phyloP scores from a whole-genome alignment of 108 stramenopile genomes.

The Discostella stelligeroides region DNA sequence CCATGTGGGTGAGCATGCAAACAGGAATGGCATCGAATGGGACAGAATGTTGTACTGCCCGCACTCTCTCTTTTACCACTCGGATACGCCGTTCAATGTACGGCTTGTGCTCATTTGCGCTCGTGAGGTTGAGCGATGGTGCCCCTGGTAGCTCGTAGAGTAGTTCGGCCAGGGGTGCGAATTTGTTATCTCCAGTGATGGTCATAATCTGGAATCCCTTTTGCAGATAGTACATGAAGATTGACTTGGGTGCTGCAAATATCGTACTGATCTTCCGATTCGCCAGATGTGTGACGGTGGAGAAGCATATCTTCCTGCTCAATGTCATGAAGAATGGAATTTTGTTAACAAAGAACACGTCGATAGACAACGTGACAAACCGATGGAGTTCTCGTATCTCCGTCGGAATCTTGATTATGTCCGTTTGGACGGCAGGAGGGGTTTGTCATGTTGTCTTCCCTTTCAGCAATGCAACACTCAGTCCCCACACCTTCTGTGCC shows the following conservation, averaged over 20 bases:
- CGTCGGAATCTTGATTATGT: neutral
- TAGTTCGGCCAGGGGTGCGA: slow-evolving; percentile 18
- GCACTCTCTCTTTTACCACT: too few relatives aligned
- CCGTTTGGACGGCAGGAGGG: neutral
- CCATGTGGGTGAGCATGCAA: too few relatives aligned
- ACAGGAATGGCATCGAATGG: too few relatives aligned
- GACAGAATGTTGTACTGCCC: neutral
- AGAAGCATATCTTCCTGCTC: slow-evolving; percentile 24
- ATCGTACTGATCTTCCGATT: slow-evolving; percentile 3
- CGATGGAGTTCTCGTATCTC: slow-evolving; percentile 8
- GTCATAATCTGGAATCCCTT: slow-evolving; percentile 29
- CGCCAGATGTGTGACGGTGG: slow-evolving; percentile 20
- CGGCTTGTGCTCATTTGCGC: slow-evolving; percentile 8
- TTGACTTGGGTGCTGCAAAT: slow-evolving; percentile 2
- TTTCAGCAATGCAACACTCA: too few relatives aligned
- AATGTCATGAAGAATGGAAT: slow-evolving; percentile 42
- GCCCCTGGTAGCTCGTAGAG: slow-evolving; percentile 6
- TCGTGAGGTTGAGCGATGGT: slow-evolving; percentile 3
- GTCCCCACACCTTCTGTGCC: slow-evolving; percentile 17
- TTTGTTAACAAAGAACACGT: slow-evolving; percentile 34
- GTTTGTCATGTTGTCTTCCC: slow-evolving; percentile 2
- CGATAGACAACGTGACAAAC: neutral
- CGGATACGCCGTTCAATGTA: neutral
- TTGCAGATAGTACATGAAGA: slow-evolving; percentile 18
- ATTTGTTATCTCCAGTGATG: slow-evolving; percentile 21